Percentiles rank a stretch among this genome's conserved stretches.
Conservation (phyloP, 805 yeast species). For the Nakazawaea wyomingensis region DNA sequence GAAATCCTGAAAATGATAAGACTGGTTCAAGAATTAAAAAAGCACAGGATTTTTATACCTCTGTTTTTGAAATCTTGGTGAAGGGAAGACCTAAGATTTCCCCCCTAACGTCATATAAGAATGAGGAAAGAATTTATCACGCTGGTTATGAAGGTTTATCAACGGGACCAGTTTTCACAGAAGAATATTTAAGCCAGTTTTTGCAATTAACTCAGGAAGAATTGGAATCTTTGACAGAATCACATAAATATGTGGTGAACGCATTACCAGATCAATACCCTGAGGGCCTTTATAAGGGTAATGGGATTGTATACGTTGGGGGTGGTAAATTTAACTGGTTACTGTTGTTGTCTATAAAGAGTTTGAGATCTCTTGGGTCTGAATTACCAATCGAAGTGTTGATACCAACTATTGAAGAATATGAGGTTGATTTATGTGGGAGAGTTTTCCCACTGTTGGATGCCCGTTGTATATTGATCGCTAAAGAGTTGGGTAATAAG, state of each 20-base stretch:
- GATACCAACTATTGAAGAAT: constrained; percentile 66
- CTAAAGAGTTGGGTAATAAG: constrained; percentile 53
- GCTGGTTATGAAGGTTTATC: constrained; percentile 43
- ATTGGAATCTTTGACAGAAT: constrained; percentile 35
- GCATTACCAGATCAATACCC: constrained; percentile 44
- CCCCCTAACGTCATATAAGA: constrained; percentile 37
- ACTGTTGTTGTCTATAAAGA: constrained; percentile 57
- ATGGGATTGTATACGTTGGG: constrained; percentile 69
- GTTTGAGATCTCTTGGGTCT: constrained; percentile 62
- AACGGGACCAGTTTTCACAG: constrained; percentile 40
- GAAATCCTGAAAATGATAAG: constrained; percentile 25
- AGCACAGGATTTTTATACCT: constrained; percentile 38
- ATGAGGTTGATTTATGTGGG: constrained; percentile 67
- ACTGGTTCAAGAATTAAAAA: constrained; percentile 26
- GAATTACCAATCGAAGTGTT: constrained; percentile 77
- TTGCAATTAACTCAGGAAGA: constrained; percentile 41
- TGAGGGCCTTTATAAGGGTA: constrained; percentile 40
- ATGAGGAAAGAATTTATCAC: constrained; percentile 45
- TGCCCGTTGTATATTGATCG: constrained; percentile 64
- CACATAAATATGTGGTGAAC: constrained; percentile 41
- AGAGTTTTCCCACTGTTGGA: constrained; percentile 53
- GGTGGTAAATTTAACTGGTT: constrained; percentile 78
- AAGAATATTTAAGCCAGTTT: constrained; percentile 46
- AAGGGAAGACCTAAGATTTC: constrained; percentile 34
- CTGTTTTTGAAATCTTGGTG: constrained; percentile 35